Conservation (phyloP, 805 yeast species). For the Wickerhamiella australiensis region DNA sequence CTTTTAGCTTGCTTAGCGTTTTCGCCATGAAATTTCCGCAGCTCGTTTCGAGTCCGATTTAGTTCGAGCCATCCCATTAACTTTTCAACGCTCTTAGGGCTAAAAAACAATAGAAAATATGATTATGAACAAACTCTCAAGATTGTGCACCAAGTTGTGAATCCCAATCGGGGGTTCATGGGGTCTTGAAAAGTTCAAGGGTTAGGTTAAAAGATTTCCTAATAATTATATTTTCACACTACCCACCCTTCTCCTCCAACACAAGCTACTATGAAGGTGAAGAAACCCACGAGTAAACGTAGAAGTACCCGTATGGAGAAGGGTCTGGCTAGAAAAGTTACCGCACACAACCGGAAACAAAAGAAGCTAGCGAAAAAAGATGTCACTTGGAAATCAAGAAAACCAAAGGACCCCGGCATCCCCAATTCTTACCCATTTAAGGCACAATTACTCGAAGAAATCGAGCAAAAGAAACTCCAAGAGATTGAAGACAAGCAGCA, state of each 20-base stretch:
- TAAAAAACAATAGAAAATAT: neutral
- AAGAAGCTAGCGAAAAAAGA: conserved; percentile 75
- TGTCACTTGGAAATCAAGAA: conserved; percentile 81
- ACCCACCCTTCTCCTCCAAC: neutral
- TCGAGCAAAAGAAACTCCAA: conserved; percentile 40
- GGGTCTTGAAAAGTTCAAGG: neutral
- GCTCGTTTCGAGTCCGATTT: neutral
- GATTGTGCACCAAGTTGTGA: too few species aligned
- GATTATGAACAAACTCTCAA: too few species aligned
- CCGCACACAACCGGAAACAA: conserved; percentile 82
- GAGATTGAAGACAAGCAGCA: conserved; percentile 32
- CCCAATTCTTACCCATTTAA: conserved; percentile 93
- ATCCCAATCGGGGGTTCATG: too few species aligned
- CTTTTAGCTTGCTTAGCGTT: neutral
- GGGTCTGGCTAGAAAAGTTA: conserved; percentile 91
- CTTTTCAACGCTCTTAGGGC: neutral
- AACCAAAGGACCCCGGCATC: conserved; percentile 83
- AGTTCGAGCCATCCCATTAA: conserved; percentile 2
- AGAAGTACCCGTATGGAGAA: conserved; percentile 86
- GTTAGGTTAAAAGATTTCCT: conserved; percentile 5
- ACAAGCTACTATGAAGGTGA: conserved; percentile 20
- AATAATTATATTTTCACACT: conserved; percentile 1
- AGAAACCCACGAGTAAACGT: conserved; percentile 43
- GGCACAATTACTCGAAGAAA: conserved; percentile 53
- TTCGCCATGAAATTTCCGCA: neutral